Conservation (phyloP, 1,284 basidiomycete species). For the Malassezia brasiliensis region DNA sequence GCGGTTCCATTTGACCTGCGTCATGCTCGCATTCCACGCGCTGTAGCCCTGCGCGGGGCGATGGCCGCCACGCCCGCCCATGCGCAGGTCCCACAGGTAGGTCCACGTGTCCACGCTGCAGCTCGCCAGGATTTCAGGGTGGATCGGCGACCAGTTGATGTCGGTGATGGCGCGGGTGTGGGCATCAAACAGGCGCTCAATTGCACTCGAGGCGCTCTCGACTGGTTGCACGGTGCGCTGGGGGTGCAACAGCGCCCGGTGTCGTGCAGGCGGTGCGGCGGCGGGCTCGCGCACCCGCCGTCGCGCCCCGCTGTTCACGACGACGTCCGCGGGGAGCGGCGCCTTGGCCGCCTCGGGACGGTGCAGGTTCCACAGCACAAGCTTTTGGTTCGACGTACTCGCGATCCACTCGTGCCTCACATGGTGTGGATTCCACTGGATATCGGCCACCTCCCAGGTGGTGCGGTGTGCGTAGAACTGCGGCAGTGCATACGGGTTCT, state of each 20-base stretch:
- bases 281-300: background rate
- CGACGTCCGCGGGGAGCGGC: constrained; percentile 2
- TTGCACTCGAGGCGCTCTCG: background rate
- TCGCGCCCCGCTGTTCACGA: background rate
- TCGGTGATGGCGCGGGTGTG: constrained; percentile 46
- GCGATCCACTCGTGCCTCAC: constrained; percentile 77
- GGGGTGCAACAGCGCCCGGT: background rate
- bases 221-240: background rate
- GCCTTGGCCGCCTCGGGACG: constrained; percentile 12
- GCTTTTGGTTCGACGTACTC: constrained; percentile 87
- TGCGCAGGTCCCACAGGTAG: constrained; percentile 45
- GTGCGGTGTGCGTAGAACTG: constrained; percentile 89
- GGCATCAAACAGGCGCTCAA: constrained; percentile 39
- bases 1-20: constrained; percentile 44
- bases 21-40: constrained; percentile 45
- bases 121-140: constrained; percentile 42
- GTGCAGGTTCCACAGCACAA: constrained; percentile 88
- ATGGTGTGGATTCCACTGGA: constrained; percentile 93
- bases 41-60: constrained; percentile 41
- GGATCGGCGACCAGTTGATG: constrained; percentile 46
- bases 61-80: constrained; percentile 18
- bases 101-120: constrained; percentile 47
- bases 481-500: constrained; percentile 74
- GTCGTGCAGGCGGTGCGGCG: background rate
- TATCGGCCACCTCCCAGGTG: constrained; percentile 84